phyloP scores from a whole-genome alignment of 805 yeast genomes.

The Dipodascus albidus region DNA sequence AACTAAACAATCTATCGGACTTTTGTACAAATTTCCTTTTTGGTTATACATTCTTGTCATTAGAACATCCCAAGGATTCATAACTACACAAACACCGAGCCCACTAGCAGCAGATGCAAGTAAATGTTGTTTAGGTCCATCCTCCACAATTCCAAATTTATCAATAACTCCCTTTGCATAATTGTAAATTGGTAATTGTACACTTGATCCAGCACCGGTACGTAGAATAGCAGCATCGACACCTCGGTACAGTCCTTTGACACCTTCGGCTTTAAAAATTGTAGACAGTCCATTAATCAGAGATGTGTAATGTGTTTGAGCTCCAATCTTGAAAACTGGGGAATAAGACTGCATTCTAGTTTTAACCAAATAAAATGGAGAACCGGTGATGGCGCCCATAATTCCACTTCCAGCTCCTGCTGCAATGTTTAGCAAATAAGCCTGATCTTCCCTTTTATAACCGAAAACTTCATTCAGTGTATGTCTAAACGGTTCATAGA shows the following conservation, averaged over 20 bases:
- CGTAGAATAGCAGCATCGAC: conserved; percentile 89
- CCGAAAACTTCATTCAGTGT: conserved; percentile 42
- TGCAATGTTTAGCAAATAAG: conserved; percentile 51
- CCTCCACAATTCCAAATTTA: conserved; percentile 39
- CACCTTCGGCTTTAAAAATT: conserved; percentile 57
- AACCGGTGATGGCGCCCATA: conserved; percentile 80
- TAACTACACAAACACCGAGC: conserved; percentile 82
- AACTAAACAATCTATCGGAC: conserved; percentile 78
- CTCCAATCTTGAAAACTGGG: conserved; percentile 58
- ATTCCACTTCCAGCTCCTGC: conserved; percentile 81
- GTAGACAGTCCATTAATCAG: conserved; percentile 55
- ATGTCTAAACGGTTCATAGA: conserved; percentile 80
- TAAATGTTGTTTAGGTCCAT: conserved; percentile 63
- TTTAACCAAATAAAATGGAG: conserved; percentile 85
- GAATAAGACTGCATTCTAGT: conserved; percentile 96
- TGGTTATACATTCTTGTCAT: conserved; percentile 93
- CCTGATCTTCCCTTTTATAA: conserved; percentile 37
- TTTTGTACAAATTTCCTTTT: conserved; percentile 73
- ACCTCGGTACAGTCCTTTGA: conserved; percentile 75
- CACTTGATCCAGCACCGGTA: conserved; percentile 93
- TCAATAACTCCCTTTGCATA: conserved; percentile 55
- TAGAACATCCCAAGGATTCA: conserved; percentile 97
- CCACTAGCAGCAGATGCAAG: conserved; percentile 72
- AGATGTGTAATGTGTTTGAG: conserved; percentile 77
- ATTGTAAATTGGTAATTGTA: conserved; percentile 85